phyloP scores from a whole-genome alignment of 1,139 yeast species.

The Saccharomyces pastorianus region DNA sequence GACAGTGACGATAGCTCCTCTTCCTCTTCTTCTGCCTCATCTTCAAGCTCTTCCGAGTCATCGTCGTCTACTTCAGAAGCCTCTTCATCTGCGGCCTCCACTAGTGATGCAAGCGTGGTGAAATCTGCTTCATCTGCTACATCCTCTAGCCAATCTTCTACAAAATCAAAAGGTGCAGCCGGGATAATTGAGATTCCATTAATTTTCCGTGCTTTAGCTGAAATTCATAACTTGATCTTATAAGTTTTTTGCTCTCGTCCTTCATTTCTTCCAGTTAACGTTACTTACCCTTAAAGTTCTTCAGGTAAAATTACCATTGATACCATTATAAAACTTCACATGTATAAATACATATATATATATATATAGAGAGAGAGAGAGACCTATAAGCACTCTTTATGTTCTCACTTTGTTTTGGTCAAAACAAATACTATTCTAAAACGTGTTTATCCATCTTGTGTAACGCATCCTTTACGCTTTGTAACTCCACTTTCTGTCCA shows the following conservation, averaged over 20 bases:
- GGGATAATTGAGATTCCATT: constrained; percentile 15
- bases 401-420: not conserved
- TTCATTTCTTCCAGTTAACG: not conserved
- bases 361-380: too few species aligned
- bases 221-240: constrained; percentile 11
- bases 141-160: constrained; percentile 15
- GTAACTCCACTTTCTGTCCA: constrained; percentile 12
- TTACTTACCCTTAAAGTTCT: not conserved
- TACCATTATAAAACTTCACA: not conserved
- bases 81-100: constrained; percentile 5
- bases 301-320: not conserved
- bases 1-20: constrained; percentile 30
- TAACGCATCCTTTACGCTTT: constrained; percentile 13
- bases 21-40: constrained; percentile 17
- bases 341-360: not conserved
- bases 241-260: not conserved
- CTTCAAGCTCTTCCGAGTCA: constrained; percentile 16
- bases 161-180: constrained; percentile 17
- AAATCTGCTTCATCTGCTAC: constrained; percentile 13
- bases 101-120: constrained; percentile 5
- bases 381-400: not conserved
- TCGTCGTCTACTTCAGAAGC: constrained; percentile 7
- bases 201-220: constrained; percentile 14
- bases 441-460: constrained; percentile 14
- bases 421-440: not conserved